Evolutionary conservation across 306 rosid genomes (phyloP).

Genomic region (Purshia tridentata): DNA sequence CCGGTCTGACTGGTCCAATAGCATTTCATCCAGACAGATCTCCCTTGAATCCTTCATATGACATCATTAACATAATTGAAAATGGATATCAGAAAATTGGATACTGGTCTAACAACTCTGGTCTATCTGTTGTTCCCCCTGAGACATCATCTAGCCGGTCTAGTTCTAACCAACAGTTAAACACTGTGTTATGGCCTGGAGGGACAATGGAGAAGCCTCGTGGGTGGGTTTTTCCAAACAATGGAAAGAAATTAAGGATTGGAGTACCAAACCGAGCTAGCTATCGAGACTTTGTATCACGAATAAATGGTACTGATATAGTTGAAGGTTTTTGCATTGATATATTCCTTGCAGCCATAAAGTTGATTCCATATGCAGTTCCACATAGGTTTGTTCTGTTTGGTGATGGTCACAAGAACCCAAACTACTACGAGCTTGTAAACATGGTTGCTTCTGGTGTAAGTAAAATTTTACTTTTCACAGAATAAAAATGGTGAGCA

Average conservation of each 20-base stretch:
- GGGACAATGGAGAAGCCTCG: constrained; percentile 42
- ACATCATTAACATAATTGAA: constrained; percentile 37
- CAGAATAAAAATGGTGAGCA: background rate
- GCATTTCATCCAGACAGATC: constrained; percentile 38
- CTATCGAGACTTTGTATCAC: constrained; percentile 41
- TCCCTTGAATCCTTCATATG: constrained; percentile 41
- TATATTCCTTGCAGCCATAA: constrained; percentile 46
- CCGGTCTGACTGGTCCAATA: constrained; percentile 47
- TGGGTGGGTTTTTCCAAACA: constrained; percentile 49
- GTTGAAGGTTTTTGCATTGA: constrained; percentile 54
- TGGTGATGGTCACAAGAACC: constrained; percentile 52
- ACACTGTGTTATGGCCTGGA: constrained; percentile 45
- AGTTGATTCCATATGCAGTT: constrained; percentile 47
- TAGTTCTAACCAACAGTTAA: constrained; percentile 27
- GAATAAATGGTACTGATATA: constrained; percentile 23
- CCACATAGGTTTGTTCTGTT: constrained; percentile 42
- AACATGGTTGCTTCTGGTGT: constrained; percentile 34
- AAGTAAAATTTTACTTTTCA: constrained; percentile 21
- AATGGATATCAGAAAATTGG: constrained; percentile 38
- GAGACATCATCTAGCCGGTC: constrained; percentile 32
- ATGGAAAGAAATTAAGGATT: constrained; percentile 39
- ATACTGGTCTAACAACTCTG: constrained; percentile 45
- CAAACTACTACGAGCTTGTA: constrained; percentile 42
- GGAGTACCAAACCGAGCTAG: constrained; percentile 53
- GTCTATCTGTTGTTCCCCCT: constrained; percentile 41